A percentile compares a stretch with the other conserved stretches of the same genome.
Conservation (phyloP, 768 basidiomycete genomes). For the Termitomyces sp. region DNA sequence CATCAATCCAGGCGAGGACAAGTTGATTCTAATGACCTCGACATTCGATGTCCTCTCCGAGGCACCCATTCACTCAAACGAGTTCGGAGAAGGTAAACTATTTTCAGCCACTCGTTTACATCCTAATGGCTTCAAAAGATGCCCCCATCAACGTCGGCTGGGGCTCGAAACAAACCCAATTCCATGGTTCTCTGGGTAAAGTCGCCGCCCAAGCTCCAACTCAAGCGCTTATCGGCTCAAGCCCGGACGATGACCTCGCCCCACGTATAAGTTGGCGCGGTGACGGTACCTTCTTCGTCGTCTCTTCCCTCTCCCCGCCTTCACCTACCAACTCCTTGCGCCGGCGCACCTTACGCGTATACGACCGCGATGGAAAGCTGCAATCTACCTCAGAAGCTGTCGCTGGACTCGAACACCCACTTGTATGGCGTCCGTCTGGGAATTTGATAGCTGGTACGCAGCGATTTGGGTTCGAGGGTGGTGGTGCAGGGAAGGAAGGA, state of each 20-base stretch:
- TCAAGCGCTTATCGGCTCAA: slow-evolving; percentile 40
- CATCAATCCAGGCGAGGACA: slow-evolving; percentile 53
- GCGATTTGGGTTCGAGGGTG: slow-evolving; percentile 75
- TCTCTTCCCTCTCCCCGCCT: slow-evolving; percentile 65
- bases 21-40: slow-evolving; percentile 84
- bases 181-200: slow-evolving; percentile 94
- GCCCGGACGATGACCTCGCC: slow-evolving; percentile 66
- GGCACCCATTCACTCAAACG: slow-evolving; percentile 59
- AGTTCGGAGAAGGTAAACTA: slow-evolving; percentile 79
- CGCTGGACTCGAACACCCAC: slow-evolving; percentile 73
- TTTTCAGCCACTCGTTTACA: neutral
- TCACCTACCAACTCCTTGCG: slow-evolving; percentile 24
- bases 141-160: slow-evolving; percentile 94
- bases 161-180: slow-evolving; percentile 96
- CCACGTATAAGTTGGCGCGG: slow-evolving; percentile 92
- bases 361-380: slow-evolving; percentile 67
- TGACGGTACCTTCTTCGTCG: slow-evolving; percentile 84
- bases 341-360: slow-evolving; percentile 67
- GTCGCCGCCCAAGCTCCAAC: slow-evolving; percentile 60
- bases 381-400: slow-evolving; percentile 85
- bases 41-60: slow-evolving; percentile 89
- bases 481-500: slow-evolving; percentile 60
- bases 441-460: slow-evolving; percentile 82
- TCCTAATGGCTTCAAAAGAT: slow-evolving; percentile 40
- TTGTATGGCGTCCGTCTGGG: slow-evolving; percentile 88